Percentiles rank a stretch among this genome's conserved stretches.
These are phyloP conservation scores for Cryphonectria radicalis DNA, from an alignment of 2,329 filamentous ascomycete species.

Conservation along the genomic window DNA sequence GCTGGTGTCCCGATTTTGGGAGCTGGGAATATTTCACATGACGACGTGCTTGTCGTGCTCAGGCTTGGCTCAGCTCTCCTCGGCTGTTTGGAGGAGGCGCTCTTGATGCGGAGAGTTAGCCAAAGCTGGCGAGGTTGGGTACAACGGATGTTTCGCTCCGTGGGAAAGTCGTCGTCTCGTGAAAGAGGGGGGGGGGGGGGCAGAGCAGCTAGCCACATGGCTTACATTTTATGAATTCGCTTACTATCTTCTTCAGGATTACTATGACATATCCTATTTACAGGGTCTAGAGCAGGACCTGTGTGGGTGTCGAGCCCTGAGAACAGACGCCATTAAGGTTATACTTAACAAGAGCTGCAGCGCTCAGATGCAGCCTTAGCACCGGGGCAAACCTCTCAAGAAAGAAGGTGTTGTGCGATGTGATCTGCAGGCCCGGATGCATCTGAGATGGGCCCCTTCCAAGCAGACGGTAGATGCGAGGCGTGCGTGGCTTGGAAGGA, in stretches of 20 bases:
- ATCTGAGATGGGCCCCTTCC: background rate
- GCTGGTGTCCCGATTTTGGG: background rate
- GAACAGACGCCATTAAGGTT: background rate
- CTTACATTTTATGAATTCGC: background rate
- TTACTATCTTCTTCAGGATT: background rate
- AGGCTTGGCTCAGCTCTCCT: background rate
- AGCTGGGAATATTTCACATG: background rate
- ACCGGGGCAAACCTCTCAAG: background rate
- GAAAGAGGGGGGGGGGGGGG: too few species aligned
- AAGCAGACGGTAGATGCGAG: background rate
- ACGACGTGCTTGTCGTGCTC: background rate
- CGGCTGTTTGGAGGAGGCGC: background rate
- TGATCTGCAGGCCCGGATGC: background rate
- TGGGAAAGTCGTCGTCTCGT: background rate
- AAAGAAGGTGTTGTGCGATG: conserved; percentile 6
- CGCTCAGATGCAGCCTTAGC: background rate
- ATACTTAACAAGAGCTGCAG: background rate
- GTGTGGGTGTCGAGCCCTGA: background rate
- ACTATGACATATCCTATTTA: too few species aligned
- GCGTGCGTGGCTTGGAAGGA: too few species aligned
- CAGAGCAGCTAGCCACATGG: background rate
- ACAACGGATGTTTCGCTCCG: background rate
- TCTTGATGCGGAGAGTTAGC: too few species aligned
- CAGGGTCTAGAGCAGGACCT: background rate
- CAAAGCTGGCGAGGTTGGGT: background rate